Evolutionary conservation across 1,284 basidiomycete genomes (phyloP).

Genomic region (Heterobasidion parviporum): DNA sequence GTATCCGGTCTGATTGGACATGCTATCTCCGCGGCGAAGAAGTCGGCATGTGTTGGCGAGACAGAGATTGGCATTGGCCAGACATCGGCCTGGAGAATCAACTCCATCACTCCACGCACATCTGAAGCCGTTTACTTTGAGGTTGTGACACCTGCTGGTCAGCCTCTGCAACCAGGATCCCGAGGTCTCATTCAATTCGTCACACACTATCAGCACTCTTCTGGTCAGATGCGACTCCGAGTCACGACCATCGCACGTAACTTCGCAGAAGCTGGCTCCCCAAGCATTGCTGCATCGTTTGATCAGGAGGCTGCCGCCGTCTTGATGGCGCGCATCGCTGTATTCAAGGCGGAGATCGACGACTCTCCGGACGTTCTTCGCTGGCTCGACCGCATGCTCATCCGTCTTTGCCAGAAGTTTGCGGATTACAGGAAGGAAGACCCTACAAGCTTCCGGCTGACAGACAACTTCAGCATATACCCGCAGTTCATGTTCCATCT

Average conservation of each 20-base stretch:
- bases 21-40: constrained; percentile 95
- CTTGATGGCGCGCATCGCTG: constrained; percentile 97
- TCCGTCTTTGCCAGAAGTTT: constrained; percentile 98
- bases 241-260: constrained; percentile 96
- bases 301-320: constrained; percentile 99
- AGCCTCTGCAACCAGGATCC: constrained; percentile 85
- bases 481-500: constrained; percentile 99
- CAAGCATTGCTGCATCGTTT: constrained; percentile 88
- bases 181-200: constrained; percentile 97
- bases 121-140: constrained; percentile 96
- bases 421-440: constrained; percentile 99
- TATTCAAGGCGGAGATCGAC: constrained; percentile 99
- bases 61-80: constrained; percentile 99
- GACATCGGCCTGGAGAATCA: constrained; percentile 99
- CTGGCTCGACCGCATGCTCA: constrained; percentile 99
- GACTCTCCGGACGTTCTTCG: constrained; percentile 95
- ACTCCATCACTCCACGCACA: constrained; percentile 83
- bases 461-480: constrained; percentile 98
- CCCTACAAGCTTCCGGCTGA: constrained; percentile 86
- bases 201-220: constrained; percentile 97
- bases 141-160: constrained; percentile 97
- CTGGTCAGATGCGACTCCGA: constrained; percentile 88
- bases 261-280: constrained; percentile 95
- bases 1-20: constrained; percentile 98
- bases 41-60: constrained; percentile 94